These are phyloP conservation scores for Cordyceps sp. DNA, from an alignment of 2,329 filamentous ascomycete genomes.

Conservation along the genomic window DNA sequence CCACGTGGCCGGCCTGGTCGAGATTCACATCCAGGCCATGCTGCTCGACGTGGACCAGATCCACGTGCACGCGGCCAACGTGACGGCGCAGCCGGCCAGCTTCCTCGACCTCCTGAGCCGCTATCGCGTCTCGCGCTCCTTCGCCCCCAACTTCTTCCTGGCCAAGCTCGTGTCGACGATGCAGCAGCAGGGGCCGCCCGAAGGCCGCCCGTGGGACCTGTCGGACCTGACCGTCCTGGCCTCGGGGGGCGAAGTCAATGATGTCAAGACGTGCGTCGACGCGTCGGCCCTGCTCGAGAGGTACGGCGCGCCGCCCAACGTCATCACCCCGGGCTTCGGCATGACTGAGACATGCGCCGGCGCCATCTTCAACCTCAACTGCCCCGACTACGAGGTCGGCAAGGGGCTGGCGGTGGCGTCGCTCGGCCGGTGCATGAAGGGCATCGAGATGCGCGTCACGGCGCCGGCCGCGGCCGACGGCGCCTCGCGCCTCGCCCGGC, in stretches of 20 bases:
- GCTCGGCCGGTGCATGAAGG: constrained; percentile 20
- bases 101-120: constrained; percentile 22
- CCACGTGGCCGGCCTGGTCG: constrained; percentile 33
- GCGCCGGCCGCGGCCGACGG: constrained; percentile 1
- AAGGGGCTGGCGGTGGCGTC: constrained; percentile 20
- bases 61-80: constrained; percentile 23
- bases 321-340: constrained; percentile 25
- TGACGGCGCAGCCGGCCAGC: constrained; percentile 18
- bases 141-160: constrained; percentile 23
- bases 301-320: constrained; percentile 14
- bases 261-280: constrained; percentile 13
- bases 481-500: not conserved
- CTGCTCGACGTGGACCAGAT: constrained; percentile 23
- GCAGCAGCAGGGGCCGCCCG: not conserved
- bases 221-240: constrained; percentile 13
- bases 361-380: constrained; percentile 22
- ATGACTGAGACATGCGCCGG: constrained; percentile 39
- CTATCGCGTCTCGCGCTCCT: constrained; percentile 24
- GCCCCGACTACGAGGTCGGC: constrained; percentile 14
- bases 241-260: constrained; percentile 30
- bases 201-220: constrained; percentile 5
- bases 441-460: constrained; percentile 20
- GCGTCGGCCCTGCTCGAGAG: constrained; percentile 11
- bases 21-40: constrained; percentile 34
- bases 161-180: constrained; percentile 7